Conservation (phyloP, 495 filamentous ascomycete species). For the Cercophora newfieldiana region DNA sequence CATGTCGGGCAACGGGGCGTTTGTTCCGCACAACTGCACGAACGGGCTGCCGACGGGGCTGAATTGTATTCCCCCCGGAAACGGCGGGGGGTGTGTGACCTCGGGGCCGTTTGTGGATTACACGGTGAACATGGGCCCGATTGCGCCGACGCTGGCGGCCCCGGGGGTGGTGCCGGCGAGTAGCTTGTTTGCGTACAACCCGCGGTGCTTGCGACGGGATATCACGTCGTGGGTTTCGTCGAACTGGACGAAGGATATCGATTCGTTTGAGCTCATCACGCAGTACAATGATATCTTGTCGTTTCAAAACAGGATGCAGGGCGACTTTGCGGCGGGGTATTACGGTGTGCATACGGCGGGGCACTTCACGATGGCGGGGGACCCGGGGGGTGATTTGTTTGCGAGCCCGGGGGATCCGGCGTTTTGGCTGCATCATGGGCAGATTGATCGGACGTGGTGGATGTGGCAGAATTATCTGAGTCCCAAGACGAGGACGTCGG, state of each 20-base stretch:
- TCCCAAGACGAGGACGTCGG: slow-evolving; percentile 25
- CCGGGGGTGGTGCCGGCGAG: slow-evolving; percentile 6
- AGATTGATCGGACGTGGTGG: slow-evolving; percentile 67
- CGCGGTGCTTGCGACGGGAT: slow-evolving; percentile 64
- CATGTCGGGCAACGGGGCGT: slow-evolving; percentile 62
- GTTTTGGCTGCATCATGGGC: slow-evolving; percentile 67
- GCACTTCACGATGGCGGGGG: slow-evolving; percentile 62
- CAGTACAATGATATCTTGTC: slow-evolving; percentile 44
- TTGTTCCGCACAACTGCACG: slow-evolving; percentile 34
- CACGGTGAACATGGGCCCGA: slow-evolving; percentile 55
- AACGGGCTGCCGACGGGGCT: slow-evolving; percentile 42
- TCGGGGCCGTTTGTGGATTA: slow-evolving; percentile 57
- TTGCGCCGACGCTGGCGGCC: slow-evolving; percentile 25
- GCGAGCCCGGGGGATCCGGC: slow-evolving; percentile 61
- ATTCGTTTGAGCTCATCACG: slow-evolving; percentile 35
- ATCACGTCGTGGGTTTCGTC: slow-evolving; percentile 49
- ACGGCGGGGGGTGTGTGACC: slow-evolving; percentile 63
- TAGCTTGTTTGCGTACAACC: slow-evolving; percentile 46
- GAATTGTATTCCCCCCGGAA: slow-evolving; percentile 45
- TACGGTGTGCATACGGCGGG: slow-evolving; percentile 66
- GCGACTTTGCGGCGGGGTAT: slow-evolving; percentile 46
- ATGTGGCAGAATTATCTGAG: slow-evolving; percentile 60
- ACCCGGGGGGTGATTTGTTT: slow-evolving; percentile 58
- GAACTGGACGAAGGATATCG: slow-evolving; percentile 45
- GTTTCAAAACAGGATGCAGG: slow-evolving; percentile 55